Evolutionary conservation across 305 asterid genomes (phyloP), one percentile per base, ranked within the genome.

Genomic region (Coffea humblotiana): DNA sequence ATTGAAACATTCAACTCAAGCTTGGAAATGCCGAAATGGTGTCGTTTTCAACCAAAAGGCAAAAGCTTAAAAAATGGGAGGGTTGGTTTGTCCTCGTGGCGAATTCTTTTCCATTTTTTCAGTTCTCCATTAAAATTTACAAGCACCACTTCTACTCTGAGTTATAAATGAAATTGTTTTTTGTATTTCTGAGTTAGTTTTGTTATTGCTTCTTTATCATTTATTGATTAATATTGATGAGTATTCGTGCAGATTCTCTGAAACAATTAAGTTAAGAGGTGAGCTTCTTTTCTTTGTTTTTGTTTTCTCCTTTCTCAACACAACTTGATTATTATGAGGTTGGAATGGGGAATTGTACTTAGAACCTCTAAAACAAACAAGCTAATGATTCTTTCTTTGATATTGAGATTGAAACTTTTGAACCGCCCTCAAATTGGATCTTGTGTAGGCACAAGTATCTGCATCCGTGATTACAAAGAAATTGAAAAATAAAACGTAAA

Each of bases 11-110:
- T 71, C 40, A 13, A 49, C 64, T 71, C 43, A 52, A 64, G 7
- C 60, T 79, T 58, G 64, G 70, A 35, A 63, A n/a, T n/a, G n/a
- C n/a, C n/a, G n/a, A n/a, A n/a, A n/a, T 27, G 61, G 56, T 85
- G 90, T 89, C 95, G 58, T 80, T 89, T 81, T 91, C 95, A 81
- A 72, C 82, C 84, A 85, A 89, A 91, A 89, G 93, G 82, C 83
- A 77, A 86, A 86, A 89, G 89, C 82, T 82, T 37, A 37, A 77
- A 79, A 40, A 84, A 84, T 72, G 25, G 63, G 25, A 54, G 81
- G 73, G 35, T 25, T n/a, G 54, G 40, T 75, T 67, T 58, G 73
- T 43, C 74, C 16, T 71, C 32, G 25, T 10, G 75, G 37, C 19
- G n/a, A n/a, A n/a, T n/a, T n/a, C n/a, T n/a, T n/a, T n/a, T 9